Conservation (phyloP, 352 stramenopile species). For the Phytophthora colocasiae region DNA sequence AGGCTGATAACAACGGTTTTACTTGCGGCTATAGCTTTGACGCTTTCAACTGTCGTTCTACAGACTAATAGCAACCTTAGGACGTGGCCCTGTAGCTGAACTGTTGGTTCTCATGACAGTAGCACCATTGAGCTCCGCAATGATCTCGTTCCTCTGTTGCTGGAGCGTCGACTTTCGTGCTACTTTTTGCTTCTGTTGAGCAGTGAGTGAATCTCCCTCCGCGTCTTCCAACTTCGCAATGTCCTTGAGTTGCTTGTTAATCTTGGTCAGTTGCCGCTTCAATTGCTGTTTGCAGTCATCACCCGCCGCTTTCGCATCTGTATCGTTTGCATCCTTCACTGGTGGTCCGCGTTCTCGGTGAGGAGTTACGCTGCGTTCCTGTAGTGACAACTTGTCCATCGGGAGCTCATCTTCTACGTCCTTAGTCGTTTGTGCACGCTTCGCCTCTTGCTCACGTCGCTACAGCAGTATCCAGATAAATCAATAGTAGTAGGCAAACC, state of each 20-base stretch:
- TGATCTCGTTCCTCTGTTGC: slow-evolving; percentile 44
- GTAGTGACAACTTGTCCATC: slow-evolving; percentile 49
- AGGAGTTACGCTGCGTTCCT: slow-evolving; percentile 5
- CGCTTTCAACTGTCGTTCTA: slow-evolving; percentile 7
- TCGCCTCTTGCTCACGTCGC: slow-evolving; percentile 33
- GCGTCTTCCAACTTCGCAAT: slow-evolving; percentile 34
- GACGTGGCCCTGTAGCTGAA: slow-evolving; percentile 20
- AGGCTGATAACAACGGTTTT: slow-evolving; percentile 7
- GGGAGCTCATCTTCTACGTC: slow-evolving; percentile 23
- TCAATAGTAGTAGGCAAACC: background rate
- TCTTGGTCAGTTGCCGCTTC: slow-evolving; percentile 57
- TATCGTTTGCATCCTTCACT: background rate
- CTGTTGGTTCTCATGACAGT: slow-evolving; percentile 32
- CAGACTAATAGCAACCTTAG: slow-evolving; percentile 36
- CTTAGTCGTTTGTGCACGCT: slow-evolving; percentile 3
- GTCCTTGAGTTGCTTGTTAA: slow-evolving; percentile 61
- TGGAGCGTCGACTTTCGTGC: slow-evolving; percentile 38
- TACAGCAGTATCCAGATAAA: slow-evolving; percentile 11
- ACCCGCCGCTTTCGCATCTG: background rate
- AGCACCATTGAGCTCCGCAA: slow-evolving; percentile 54
- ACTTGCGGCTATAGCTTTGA: background rate
- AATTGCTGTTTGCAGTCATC: slow-evolving; percentile 34
- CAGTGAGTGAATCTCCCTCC: slow-evolving; percentile 25
- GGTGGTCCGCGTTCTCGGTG: background rate
- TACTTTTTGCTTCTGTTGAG: slow-evolving; percentile 44